Conservation (phyloP, 805 yeast genomes). For the Candida khao-thaluensis region DNA sequence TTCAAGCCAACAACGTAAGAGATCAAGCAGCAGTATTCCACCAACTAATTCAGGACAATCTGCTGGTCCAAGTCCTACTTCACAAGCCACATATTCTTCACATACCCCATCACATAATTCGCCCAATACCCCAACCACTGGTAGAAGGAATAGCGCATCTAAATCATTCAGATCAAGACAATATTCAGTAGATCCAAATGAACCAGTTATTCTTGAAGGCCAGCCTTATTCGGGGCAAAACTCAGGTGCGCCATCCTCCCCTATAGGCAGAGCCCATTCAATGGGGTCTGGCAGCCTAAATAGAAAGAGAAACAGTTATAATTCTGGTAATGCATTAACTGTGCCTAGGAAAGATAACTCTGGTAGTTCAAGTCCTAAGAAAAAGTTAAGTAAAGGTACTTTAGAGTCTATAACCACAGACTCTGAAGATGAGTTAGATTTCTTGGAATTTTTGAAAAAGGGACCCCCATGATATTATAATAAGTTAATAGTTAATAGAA, state of each 20-base stretch:
- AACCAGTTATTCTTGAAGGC: conserved; percentile 19
- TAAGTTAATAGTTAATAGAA: conserved; percentile 1
- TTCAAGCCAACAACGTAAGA: conserved; percentile 1
- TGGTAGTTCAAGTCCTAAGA: conserved; percentile 14
- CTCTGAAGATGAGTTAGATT: conserved; percentile 40
- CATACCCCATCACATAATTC: not conserved
- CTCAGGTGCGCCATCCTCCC: conserved; percentile 11
- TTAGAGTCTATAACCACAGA: conserved; percentile 15
- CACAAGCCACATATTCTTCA: not conserved
- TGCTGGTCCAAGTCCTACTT: not conserved
- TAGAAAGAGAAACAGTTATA: conserved; percentile 14
- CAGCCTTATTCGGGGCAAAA: conserved; percentile 13
- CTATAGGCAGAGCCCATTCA: not conserved
- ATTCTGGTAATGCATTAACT: conserved; percentile 14
- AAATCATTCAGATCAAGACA: conserved; percentile 19
- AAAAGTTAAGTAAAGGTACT: conserved; percentile 13
- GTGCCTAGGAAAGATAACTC: conserved; percentile 9
- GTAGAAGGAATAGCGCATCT: conserved; percentile 13
- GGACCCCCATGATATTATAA: conserved; percentile 28
- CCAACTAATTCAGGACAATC: conserved; percentile 2
- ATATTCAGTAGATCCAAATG: conserved; percentile 20
- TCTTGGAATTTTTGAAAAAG: conserved; percentile 45
- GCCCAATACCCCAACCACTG: not conserved
- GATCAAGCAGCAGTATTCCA: conserved; percentile 8
- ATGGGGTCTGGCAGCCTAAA: not conserved